A percentile compares a stretch with the other conserved stretches of the same genome.
Conservation (phyloP, 352 stramenopile genomes). For the Phytophthora lateralis region DNA sequence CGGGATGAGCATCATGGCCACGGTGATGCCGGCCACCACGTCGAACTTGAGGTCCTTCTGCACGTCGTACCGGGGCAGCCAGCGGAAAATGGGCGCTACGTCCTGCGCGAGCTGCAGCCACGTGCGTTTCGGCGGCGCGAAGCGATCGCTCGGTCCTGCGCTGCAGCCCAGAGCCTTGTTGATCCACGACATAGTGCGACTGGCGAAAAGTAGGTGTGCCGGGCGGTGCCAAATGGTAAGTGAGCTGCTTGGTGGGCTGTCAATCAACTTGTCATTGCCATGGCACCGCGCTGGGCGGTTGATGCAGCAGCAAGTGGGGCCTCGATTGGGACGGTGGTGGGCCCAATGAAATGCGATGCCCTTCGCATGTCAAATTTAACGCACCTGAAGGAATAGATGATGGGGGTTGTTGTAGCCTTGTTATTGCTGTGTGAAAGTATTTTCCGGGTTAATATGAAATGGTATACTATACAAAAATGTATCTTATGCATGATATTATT, state of each 20-base stretch:
- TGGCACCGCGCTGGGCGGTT: not conserved
- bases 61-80: slow-evolving; percentile 48
- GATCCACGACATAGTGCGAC: slow-evolving; percentile 7
- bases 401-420: not conserved
- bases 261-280: not conserved
- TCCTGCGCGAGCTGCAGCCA: slow-evolving; percentile 9
- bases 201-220: slow-evolving; percentile 12
- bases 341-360: not conserved
- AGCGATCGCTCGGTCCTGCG: slow-evolving; percentile 27
- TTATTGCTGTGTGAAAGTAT: not conserved
- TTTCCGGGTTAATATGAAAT: not conserved
- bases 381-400: not conserved
- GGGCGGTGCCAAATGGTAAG: slow-evolving; percentile 17
- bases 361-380: not conserved
- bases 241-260: no score
- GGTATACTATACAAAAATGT: not conserved
- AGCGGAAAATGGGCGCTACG: slow-evolving; percentile 34
- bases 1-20: slow-evolving; percentile 83
- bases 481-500: not conserved
- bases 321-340: not conserved
- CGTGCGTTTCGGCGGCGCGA: slow-evolving; percentile 4
- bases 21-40: slow-evolving; percentile 39
- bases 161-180: slow-evolving; percentile 11
- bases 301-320: not conserved
- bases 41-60: slow-evolving; percentile 37